phyloP scores from a whole-genome alignment of 1,139 yeast species.

The Geotrichum fermentans region DNA sequence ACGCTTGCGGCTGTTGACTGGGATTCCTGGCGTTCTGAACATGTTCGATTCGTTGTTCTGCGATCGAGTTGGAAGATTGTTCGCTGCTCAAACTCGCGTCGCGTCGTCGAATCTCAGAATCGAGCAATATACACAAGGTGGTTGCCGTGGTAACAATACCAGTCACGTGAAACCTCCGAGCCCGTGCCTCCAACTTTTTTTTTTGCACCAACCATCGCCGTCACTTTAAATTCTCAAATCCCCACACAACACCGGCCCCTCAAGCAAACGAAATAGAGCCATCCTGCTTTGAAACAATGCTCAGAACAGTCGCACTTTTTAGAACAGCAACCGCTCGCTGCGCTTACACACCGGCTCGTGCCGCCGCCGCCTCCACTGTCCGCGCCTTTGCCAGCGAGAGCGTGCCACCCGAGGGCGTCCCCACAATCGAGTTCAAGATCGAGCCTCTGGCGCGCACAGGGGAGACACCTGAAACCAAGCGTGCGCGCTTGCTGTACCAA shows the following conservation, averaged over 20 bases:
- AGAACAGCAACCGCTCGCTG: not conserved
- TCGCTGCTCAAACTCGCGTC: too few species aligned
- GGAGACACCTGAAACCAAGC: slow-evolving; percentile 69
- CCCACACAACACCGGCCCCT: too few species aligned
- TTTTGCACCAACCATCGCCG: too few species aligned
- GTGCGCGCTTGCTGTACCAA: slow-evolving; percentile 85
- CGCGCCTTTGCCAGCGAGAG: slow-evolving; percentile 1
- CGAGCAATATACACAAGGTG: not conserved
- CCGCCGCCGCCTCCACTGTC: not conserved
- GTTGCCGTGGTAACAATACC: not conserved
- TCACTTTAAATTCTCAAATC: too few species aligned
- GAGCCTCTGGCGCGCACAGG: slow-evolving; percentile 70
- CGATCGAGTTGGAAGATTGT: too few species aligned
- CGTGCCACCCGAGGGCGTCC: not conserved
- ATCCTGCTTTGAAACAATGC: too few species aligned
- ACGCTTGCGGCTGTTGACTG: slow-evolving; percentile 19
- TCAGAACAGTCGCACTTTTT: not conserved
- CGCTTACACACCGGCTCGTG: not conserved
- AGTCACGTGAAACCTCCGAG: slow-evolving; percentile 2
- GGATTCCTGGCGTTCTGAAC: slow-evolving; percentile 10
- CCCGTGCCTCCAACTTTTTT: too few species aligned
- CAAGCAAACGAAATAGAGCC: too few species aligned
- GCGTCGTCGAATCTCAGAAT: not conserved
- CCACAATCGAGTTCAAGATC: slow-evolving; percentile 42
- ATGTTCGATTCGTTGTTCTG: not conserved